Base-by-base conservation (phyloP, 768 basidiomycete genomes). In the Xerocomellus chrysenteron region DNA sequence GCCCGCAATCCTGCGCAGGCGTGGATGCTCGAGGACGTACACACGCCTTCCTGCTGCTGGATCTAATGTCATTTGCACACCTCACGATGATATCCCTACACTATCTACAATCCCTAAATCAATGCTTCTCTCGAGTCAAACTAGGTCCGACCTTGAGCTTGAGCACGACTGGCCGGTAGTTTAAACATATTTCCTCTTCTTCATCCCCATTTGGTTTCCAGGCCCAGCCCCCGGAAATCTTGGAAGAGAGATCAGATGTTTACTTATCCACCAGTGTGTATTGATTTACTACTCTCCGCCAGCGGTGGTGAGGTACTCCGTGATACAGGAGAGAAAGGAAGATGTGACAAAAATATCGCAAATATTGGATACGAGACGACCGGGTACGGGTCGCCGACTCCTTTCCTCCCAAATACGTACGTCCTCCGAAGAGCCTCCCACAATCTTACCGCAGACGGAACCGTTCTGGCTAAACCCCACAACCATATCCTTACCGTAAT, bases 61-160 rank as follows among this genome's bases (percentile, higher is more conserved):
- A 59, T 57, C 42, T 61, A 58, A 56, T 54, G 24, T 46, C 56
- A n/a, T 45, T 54, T 41, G 41, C 46, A 49, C 63, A 59, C 63
- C 33, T 65, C 47, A 50, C 57, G 43, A 64, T 55, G 60, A 68
- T 70, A 68, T 68, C 68, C 65, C 41, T 70, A 68, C 59, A 61
- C 46, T 68, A 70, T 55, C 47, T 62, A 54, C 59, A 43, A 28
- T 24, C 46, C 50, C 54, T 57, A 62, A 62, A 59, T 55, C 45
- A 35, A 56, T 61, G 30, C 32, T 19, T 42, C 40, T 47, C 43
- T 46, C 32, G 39, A 40, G 41, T 52, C 5, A 21, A 19, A 13
- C 17, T 40, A 3, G 26, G 41, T 35, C 47, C 14, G 42, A 50
- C 35, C 47, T 52, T 42, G 55, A 36, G 35, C 26, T 24, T 14